phyloP scores from a whole-genome alignment of 2,329 filamentous ascomycete species.

The Claviceps humidiphila region DNA sequence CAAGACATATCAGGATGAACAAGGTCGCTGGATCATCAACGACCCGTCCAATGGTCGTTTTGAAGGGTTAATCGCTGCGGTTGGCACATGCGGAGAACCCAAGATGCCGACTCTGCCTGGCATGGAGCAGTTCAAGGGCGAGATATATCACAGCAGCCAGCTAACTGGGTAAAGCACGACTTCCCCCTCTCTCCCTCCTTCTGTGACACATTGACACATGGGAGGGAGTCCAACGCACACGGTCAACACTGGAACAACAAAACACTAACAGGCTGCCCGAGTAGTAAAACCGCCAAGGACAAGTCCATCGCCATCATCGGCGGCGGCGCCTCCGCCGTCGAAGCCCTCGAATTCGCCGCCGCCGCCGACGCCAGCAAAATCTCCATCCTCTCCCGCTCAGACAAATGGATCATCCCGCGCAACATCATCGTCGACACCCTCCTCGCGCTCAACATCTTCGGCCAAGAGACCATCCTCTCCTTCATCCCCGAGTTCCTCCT shows the following conservation, averaged over 20 bases:
- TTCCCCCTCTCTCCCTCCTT: not conserved
- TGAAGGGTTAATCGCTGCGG: conserved; percentile 64
- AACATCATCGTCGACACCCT: conserved; percentile 63
- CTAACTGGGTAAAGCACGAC: conserved; percentile 41
- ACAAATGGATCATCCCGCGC: conserved; percentile 80
- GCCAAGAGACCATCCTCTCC: conserved; percentile 60
- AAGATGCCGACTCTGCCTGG: conserved; percentile 59
- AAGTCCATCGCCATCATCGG: conserved; percentile 69
- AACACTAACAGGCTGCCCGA: not conserved
- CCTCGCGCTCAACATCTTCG: conserved; percentile 66
- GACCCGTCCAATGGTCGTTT: conserved; percentile 56
- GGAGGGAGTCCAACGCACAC: too few relatives aligned
- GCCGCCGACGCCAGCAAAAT: conserved; percentile 52
- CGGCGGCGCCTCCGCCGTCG: conserved; percentile 68
- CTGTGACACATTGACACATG: not conserved
- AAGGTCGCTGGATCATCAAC: conserved; percentile 68
- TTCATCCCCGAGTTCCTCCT: conserved; percentile 69
- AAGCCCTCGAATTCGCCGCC: conserved; percentile 68
- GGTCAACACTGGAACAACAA: too few relatives aligned
- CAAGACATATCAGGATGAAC: conserved; percentile 53
- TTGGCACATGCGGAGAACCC: conserved; percentile 69
- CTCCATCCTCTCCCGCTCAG: conserved; percentile 60
- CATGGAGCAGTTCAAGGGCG: conserved; percentile 59
- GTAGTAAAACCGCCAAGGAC: conserved; percentile 51
- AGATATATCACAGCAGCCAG: conserved; percentile 62